Evolutionary conservation across 2,329 filamentous ascomycete genomes (phyloP).

Genomic region (Beauveria caledonica): DNA sequence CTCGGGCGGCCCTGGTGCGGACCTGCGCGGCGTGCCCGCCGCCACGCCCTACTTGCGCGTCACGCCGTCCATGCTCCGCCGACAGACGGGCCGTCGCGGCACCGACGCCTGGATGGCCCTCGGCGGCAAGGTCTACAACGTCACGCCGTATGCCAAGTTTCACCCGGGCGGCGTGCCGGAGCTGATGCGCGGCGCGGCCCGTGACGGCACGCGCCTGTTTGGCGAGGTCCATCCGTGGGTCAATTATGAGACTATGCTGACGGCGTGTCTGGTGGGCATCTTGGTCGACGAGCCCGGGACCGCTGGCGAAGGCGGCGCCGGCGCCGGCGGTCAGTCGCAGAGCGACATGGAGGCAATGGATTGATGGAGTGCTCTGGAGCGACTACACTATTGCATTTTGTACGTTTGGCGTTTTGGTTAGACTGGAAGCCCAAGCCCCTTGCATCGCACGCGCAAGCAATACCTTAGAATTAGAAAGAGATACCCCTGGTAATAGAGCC

Average conservation of each 20-base stretch:
- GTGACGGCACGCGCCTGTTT: constrained; percentile 56
- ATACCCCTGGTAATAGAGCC: background rate
- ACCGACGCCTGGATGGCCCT: constrained; percentile 86
- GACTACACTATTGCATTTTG: background rate
- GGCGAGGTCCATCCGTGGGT: constrained; percentile 64
- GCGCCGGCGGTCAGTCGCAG: constrained; percentile 23
- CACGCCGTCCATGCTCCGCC: constrained; percentile 70
- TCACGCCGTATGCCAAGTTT: constrained; percentile 80
- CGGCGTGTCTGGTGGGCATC: constrained; percentile 54
- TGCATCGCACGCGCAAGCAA: background rate
- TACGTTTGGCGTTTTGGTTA: background rate
- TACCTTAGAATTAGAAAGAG: background rate
- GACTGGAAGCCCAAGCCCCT: background rate
- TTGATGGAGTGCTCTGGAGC: constrained; percentile 27
- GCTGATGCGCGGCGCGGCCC: constrained; percentile 53
- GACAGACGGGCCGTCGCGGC: constrained; percentile 73
- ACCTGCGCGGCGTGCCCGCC: constrained; percentile 56
- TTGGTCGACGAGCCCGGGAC: constrained; percentile 48
- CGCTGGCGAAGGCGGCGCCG: constrained; percentile 25
- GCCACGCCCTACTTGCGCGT: constrained; percentile 58
- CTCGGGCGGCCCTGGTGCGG: constrained; percentile 43
- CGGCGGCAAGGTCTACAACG: constrained; percentile 87
- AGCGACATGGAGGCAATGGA: constrained; percentile 55
- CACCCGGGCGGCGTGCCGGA: constrained; percentile 83
- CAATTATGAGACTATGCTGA: constrained; percentile 63